Conservation (phyloP, 1,284 basidiomycete genomes). For the Pisolithus thermaeus region DNA sequence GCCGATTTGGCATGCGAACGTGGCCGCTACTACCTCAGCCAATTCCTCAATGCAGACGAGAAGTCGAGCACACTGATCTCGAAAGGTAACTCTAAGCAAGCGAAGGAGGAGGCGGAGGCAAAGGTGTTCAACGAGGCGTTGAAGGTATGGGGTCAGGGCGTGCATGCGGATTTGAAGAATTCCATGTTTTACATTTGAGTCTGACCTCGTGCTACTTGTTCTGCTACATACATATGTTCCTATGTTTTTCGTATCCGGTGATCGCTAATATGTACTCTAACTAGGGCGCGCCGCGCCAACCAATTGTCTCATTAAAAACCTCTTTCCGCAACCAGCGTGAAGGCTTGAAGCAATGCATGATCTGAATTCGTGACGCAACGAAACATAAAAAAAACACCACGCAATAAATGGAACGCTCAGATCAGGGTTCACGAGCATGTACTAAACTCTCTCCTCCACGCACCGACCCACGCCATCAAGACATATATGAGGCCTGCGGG, state of each 20-base stretch:
- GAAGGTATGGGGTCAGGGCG: constrained; percentile 56
- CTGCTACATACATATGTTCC: neutral
- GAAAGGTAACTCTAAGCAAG: constrained; percentile 17
- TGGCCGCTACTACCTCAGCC: constrained; percentile 64
- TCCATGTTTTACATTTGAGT: constrained; percentile 71
- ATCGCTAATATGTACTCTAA: neutral
- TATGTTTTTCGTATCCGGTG: neutral
- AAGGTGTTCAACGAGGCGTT: constrained; percentile 47
- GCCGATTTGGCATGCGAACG: constrained; percentile 74
- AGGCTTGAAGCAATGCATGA: no score
- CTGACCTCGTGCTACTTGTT: neutral
- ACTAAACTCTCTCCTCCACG: constrained; percentile 37
- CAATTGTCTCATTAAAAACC: no score
- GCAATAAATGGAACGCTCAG: neutral
- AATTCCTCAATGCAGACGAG: constrained; percentile 51
- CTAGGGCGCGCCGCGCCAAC: neutral
- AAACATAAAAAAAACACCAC: neutral
- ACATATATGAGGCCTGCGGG: constrained; percentile 69
- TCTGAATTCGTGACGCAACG: neutral
- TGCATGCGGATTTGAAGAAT: constrained; percentile 51
- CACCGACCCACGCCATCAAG: constrained; percentile 70
- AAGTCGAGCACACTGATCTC: constrained; percentile 30
- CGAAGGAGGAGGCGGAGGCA: constrained; percentile 35
- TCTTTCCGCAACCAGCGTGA: no score
- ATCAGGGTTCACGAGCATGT: constrained; percentile 25